These are phyloP conservation scores for Penicillium riverlandense DNA, from an alignment of 495 filamentous ascomycete genomes.

Conservation along the genomic window DNA sequence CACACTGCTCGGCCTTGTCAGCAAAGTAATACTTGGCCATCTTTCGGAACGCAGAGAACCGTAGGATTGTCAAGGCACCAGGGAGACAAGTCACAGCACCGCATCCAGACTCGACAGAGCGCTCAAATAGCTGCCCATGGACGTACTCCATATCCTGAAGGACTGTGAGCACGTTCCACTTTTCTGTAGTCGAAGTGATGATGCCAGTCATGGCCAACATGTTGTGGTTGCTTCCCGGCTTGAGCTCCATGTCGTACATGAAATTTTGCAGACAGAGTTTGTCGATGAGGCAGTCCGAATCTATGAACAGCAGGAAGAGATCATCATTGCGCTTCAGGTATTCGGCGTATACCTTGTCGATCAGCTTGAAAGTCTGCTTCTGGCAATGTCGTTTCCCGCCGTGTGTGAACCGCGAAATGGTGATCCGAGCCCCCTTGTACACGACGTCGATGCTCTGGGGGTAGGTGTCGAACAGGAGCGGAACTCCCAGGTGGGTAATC, in stretches of 20 bases:
- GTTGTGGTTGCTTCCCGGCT: constrained; percentile 83
- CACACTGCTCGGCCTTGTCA: constrained; percentile 92
- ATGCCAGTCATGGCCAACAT: constrained; percentile 99
- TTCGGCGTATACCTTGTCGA: constrained; percentile 86
- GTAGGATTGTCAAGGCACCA: constrained; percentile 87
- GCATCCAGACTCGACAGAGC: constrained; percentile 92
- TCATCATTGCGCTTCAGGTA: constrained; percentile 88
- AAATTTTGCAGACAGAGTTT: constrained; percentile 93
- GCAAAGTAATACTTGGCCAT: constrained; percentile 99
- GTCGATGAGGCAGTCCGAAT: constrained; percentile 96
- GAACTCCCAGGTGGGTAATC: constrained; percentile 80
- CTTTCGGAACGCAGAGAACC: constrained; percentile 91
- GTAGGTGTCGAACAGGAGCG: constrained; percentile 66
- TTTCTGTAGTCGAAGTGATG: constrained; percentile 89
- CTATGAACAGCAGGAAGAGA: constrained; percentile 93
- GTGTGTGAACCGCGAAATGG: constrained; percentile 87
- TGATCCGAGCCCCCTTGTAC: constrained; percentile 77
- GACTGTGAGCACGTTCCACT: constrained; percentile 82
- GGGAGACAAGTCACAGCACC: constrained; percentile 94
- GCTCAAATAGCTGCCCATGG: constrained; percentile 94
- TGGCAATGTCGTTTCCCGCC: constrained; percentile 93
- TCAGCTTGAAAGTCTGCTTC: constrained; percentile 88
- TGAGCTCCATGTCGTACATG: constrained; percentile 98
- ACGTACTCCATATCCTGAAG: constrained; percentile 98
- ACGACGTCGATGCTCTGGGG: constrained; percentile 86